Evolutionary conservation across 495 filamentous ascomycete species (phyloP), one percentile per base, ranked within the genome.

Genomic region (Chaetomium cochliodes): DNA sequence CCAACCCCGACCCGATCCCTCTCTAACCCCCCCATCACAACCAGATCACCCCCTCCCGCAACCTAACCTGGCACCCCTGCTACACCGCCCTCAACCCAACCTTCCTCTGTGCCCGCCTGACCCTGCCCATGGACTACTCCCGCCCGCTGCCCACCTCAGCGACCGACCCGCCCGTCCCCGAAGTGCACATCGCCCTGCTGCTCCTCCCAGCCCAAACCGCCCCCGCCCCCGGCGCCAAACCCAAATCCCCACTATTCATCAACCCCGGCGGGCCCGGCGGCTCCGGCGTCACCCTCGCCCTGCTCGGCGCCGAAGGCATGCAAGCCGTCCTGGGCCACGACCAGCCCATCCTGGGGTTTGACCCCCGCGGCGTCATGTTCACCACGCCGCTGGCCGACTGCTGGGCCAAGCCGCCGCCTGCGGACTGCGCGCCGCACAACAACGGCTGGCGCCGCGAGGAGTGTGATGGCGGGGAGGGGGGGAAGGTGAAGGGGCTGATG

Each of bases 81-180:
- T 79, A 72, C 64, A 65, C 60, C 23, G 26, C 30, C 5, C 15
- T 66, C 12, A 77, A 83, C 63, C 76, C 55, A 0, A 30, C 18
- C 28, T 69, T 72, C 60, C 58, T 79, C 67, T 87, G 86, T 62
- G 84, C 86, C 47, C 78, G 82, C 22, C 73, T 88, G 7, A 78
- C 81, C 41, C 80, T 87, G 9, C 85, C 85, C 5, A 83, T 87
- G 80, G 81, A 86, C 69, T 85, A 85, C 65, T 72, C 80, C 50
- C 70, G 76, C 7, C 69, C 72, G 0, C 44, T 74, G 37, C 64
- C 66, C 44, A 20, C 44, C 44, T 47, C 44, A 2, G 4, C 44
- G n/a, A 3, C n/a, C 23, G 2, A 9, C 22, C 5, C 22, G 9
- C 9, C 22, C 22, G 6, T 16, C 25, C 75, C 71, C 39, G 76